Percentiles rank a stretch among this genome's conserved stretches.
Evolutionary conservation across 768 basidiomycete genomes (phyloP).

Genomic region (Mycena latifolia): DNA sequence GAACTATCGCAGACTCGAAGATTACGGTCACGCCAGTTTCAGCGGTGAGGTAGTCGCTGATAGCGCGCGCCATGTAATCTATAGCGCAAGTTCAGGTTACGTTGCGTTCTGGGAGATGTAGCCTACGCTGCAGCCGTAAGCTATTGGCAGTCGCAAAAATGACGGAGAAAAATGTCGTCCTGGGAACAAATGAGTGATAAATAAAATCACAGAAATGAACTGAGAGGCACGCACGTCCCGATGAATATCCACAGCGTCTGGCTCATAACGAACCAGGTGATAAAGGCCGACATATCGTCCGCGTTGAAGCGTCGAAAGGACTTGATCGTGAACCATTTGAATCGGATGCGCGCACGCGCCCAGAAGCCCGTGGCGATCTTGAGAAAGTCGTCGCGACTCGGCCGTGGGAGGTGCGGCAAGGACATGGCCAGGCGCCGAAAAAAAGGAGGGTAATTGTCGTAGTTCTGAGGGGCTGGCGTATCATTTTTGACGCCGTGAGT

Average conservation of each 20-base stretch:
- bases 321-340: constrained; percentile 97
- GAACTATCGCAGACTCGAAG: constrained; percentile 98
- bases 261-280: constrained; percentile 96
- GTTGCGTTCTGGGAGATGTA: too few species aligned
- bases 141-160: constrained; percentile 92
- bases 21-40: constrained; percentile 95
- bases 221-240: constrained; percentile 77
- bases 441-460: constrained; percentile 84
- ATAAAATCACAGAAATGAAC: not conserved
- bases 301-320: constrained; percentile 96
- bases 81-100: not conserved
- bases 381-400: constrained; percentile 91
- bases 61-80: constrained; percentile 88
- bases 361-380: constrained; percentile 91
- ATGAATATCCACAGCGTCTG: constrained; percentile 96
- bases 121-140: constrained; percentile 82
- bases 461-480: constrained; percentile 48
- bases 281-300: constrained; percentile 96
- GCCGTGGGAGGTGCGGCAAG: constrained; percentile 81
- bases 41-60: constrained; percentile 93
- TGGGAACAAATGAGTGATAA: constrained; percentile 40
- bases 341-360: constrained; percentile 89
- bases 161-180: constrained; percentile 96
- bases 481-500: constrained; percentile 15
- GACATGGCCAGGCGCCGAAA: constrained; percentile 84